Conservation (phyloP, 768 basidiomycete genomes). For the Sporobolomyces phaffii region DNA sequence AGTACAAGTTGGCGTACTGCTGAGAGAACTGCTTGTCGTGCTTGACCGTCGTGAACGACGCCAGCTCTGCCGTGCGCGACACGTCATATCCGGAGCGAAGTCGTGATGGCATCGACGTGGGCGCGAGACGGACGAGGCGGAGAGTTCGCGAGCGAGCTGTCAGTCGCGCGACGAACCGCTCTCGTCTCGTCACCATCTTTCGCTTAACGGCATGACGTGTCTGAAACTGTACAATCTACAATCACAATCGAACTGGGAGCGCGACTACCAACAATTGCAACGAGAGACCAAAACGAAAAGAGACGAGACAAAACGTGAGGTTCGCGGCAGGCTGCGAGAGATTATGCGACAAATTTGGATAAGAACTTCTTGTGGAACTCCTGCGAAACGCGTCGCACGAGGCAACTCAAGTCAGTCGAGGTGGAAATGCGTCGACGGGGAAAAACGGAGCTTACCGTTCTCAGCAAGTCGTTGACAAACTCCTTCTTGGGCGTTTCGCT, state of each 20-base stretch:
- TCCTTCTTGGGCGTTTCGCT: constrained; percentile 61
- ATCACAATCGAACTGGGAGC: too few species aligned
- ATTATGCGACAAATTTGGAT: constrained; percentile 65
- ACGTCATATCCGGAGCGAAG: background rate
- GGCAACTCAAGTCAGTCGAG: background rate
- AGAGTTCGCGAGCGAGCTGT: background rate
- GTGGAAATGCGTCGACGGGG: too few species aligned
- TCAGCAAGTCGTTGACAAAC: constrained; percentile 90
- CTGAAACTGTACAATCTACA: too few species aligned
- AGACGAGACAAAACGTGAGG: background rate
- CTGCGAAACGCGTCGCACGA: background rate
- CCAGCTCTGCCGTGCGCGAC: background rate
- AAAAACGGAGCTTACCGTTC: constrained; percentile 52
- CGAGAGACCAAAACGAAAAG: background rate
- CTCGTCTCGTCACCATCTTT: too few species aligned
- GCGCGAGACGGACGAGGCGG: background rate
- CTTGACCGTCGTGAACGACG: background rate
- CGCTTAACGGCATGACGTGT: too few species aligned
- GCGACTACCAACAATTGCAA: background rate
- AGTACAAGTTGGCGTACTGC: constrained; percentile 71
- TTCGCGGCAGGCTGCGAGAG: too few species aligned
- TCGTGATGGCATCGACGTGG: constrained; percentile 11
- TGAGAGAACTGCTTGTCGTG: constrained; percentile 56
- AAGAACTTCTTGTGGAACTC: constrained; percentile 95
- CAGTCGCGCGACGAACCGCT: too few species aligned